Conservation (phyloP, 768 basidiomycete genomes). For the Fibroporia radiculosa region DNA sequence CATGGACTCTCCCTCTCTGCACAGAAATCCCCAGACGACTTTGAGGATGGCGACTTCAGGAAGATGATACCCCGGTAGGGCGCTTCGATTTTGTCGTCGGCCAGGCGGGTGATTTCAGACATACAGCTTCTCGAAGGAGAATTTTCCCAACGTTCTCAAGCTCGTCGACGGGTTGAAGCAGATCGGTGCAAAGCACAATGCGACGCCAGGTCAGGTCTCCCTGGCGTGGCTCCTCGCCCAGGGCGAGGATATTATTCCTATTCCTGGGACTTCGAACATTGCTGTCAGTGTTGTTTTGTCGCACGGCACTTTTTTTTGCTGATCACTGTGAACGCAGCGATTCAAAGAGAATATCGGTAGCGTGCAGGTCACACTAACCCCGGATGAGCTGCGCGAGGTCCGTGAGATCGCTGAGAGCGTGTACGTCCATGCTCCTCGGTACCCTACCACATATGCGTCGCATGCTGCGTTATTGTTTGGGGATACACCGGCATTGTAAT, state of each 20-base stretch:
- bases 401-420: slow-evolving; percentile 8
- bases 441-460: slow-evolving; percentile 7
- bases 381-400: slow-evolving; percentile 11
- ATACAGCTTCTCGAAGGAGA: slow-evolving; percentile 21
- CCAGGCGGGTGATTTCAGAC: slow-evolving; percentile 19
- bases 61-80: background rate
- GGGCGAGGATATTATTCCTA: slow-evolving; percentile 7
- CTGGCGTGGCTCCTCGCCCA: slow-evolving; percentile 23
- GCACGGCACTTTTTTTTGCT: no score
- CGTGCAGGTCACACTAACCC: slow-evolving; percentile 5
- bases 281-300: background rate
- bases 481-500: slow-evolving; percentile 11
- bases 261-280: background rate
- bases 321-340: background rate
- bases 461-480: slow-evolving; percentile 9
- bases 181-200: slow-evolving; percentile 15
- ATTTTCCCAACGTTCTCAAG: slow-evolving; percentile 26
- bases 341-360: slow-evolving; percentile 10
- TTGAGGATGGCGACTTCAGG: slow-evolving; percentile 22
- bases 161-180: slow-evolving; percentile 14
- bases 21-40: slow-evolving; percentile 23
- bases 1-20: background rate
- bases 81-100: no score
- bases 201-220: slow-evolving; percentile 26
- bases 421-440: slow-evolving; percentile 3